Conservation (phyloP, 202 grass and related monocot species). For the Panicum virgatum region DNA sequence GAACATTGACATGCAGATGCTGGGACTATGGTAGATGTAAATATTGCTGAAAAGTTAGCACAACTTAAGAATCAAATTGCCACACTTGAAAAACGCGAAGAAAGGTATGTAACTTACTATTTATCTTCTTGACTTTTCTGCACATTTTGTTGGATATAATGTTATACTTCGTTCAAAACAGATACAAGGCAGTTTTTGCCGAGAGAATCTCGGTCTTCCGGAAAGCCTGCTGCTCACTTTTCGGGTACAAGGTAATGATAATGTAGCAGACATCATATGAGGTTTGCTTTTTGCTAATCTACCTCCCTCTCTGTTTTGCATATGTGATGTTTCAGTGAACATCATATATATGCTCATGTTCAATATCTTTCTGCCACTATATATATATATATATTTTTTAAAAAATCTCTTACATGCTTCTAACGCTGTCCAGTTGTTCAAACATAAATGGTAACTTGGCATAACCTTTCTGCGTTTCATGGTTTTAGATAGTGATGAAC, state of each 20-base stretch:
- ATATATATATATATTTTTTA: slow-evolving; percentile 8
- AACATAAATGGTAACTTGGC: neutral
- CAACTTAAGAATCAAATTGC: slow-evolving; percentile 97
- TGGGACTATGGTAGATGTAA: slow-evolving; percentile 58
- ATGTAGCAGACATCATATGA: slow-evolving; percentile 5
- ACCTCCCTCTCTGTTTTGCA: neutral
- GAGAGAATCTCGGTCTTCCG: slow-evolving; percentile 95
- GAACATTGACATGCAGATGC: slow-evolving; percentile 48
- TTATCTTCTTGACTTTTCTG: slow-evolving; percentile 9
- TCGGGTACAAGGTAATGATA: slow-evolving; percentile 84
- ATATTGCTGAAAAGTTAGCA: slow-evolving; percentile 87
- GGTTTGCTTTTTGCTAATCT: neutral
- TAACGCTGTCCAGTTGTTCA: slow-evolving; percentile 6
- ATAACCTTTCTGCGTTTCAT: slow-evolving; percentile 26
- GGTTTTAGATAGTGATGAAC: slow-evolving; percentile 92
- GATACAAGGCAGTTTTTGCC: slow-evolving; percentile 94
- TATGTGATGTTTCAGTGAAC: slow-evolving; percentile 4
- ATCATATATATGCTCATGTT: neutral
- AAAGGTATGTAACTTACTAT: slow-evolving; percentile 61
- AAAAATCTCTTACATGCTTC: slow-evolving; percentile 25
- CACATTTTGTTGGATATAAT: slow-evolving; percentile 31
- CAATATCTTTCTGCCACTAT: neutral
- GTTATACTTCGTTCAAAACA: slow-evolving; percentile 50
- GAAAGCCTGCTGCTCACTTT: slow-evolving; percentile 93
- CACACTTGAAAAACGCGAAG: slow-evolving; percentile 96